phyloP scores from a whole-genome alignment of 2,329 filamentous ascomycete genomes.

The Fusarium palustre region DNA sequence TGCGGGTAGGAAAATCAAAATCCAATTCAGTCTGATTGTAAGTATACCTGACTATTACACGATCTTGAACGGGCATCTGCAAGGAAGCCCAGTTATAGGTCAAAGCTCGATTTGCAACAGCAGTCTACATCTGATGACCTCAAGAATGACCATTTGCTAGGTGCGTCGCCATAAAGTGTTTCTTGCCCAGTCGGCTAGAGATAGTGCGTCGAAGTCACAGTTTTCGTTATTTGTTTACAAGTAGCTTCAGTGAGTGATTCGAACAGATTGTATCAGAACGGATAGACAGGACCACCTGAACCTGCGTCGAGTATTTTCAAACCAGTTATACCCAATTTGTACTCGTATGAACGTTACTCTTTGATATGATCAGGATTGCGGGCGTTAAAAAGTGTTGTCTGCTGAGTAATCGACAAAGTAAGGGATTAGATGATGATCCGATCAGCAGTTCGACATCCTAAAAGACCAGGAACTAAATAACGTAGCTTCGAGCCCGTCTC shows the following conservation, averaged over 20 bases:
- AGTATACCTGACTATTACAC: neutral
- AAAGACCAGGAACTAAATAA: neutral
- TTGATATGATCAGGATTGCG: neutral
- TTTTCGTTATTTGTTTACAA: too few species aligned
- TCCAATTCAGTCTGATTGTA: neutral
- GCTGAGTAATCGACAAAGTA: neutral
- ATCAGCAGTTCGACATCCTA: neutral
- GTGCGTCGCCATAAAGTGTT: too few species aligned
- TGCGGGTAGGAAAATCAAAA: neutral
- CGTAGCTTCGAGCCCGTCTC: conserved; percentile 7
- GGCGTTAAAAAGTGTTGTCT: neutral
- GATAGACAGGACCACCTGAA: neutral
- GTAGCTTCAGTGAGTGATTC: too few species aligned
- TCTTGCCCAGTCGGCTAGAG: too few species aligned
- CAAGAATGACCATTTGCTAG: too few species aligned
- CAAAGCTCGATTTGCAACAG: too few species aligned
- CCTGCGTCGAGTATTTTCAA: neutral
- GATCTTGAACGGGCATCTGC: neutral
- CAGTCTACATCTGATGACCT: too few species aligned
- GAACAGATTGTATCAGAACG: neutral
- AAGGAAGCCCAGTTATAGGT: neutral
- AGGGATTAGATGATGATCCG: conserved; percentile 30
- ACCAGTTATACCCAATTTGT: neutral
- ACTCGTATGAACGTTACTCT: neutral
- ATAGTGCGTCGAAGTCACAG: too few species aligned